Evolutionary conservation across 768 basidiomycete genomes (phyloP), one percentile per base, ranked within the genome.

Genomic region (Lactarius tabidus): DNA sequence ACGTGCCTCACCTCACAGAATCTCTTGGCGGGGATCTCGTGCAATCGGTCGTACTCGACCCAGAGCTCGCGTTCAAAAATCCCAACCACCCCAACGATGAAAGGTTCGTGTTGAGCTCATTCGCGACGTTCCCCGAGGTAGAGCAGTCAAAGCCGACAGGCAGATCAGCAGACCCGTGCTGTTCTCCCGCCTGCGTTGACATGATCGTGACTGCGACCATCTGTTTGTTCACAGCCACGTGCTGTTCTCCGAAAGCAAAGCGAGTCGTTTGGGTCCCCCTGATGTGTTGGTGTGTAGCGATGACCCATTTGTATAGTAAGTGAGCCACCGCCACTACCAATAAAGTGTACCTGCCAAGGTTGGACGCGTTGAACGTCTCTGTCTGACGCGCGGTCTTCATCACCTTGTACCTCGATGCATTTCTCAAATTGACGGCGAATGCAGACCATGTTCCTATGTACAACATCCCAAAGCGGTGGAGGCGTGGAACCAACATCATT

Each of bases 391-490:
- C 96, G 85, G 10, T 96, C 95, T 71, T 90, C 90, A 9, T 87
- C 86, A 38, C 48, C n/a, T 48, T 79, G 80, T n/a, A 96, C 76
- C 72, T 93, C 92, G 1, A 87, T 91, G 0, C 94, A 95, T 45
- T 89, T 90, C 71, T 95, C 91, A n/a, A 96, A 75, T 20, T 98
- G 79, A 57, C 89, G 83, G 54, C 90, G 82, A 58, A 98, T 95
- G 72, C 91, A 90, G 55, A 87, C 80, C 66, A 87, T 81, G 74
- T 95, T 95, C n/a, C 95, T 97, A 62, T 93, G 84, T 6, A 98
- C 96, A 36, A 95, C 95, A 2, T 93, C 95, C 96, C 97, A 98
- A 72, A 98, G 97, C 41, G 98, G 97, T 39, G 98, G 79, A 2
- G 96, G 91, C 1, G 93, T 83, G 59, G 98, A 82, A 0, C 93